A percentile compares a stretch with the other conserved stretches of the same genome.
Evolutionary conservation across 768 basidiomycete species (phyloP).

Genomic region (Sporobolomyces roseus): DNA sequence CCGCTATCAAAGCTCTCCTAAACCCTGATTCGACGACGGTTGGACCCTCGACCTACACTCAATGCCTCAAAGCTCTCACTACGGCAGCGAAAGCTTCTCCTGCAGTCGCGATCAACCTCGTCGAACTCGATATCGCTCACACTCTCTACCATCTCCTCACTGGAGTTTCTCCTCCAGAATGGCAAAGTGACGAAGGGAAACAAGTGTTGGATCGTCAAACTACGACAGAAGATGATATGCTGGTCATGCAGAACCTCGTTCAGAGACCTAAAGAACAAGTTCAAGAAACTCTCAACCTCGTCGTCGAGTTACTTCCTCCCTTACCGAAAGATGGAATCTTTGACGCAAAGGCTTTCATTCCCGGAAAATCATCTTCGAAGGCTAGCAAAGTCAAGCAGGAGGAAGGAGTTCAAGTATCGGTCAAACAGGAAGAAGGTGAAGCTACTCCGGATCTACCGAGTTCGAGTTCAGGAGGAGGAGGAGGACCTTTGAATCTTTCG

Average conservation of each 20-base stretch:
- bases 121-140: constrained; percentile 88
- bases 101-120: constrained; percentile 74
- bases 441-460: constrained; percentile 27
- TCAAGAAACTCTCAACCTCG: constrained; percentile 82
- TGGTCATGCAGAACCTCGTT: constrained; percentile 93
- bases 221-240: constrained; percentile 77
- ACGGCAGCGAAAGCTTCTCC: constrained; percentile 84
- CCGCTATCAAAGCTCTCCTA: constrained; percentile 39
- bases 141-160: constrained; percentile 93
- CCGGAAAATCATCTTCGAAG: constrained; percentile 34
- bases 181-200: constrained; percentile 29
- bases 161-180: constrained; percentile 77
- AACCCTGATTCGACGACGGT: constrained; percentile 40
- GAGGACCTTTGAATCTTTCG: constrained; percentile 2
- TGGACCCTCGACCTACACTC: constrained; percentile 65
- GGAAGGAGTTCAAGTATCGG: neutral
- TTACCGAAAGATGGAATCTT: constrained; percentile 95
- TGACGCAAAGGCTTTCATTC: constrained; percentile 56
- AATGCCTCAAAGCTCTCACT: constrained; percentile 77
- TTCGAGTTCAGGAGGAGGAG: constrained; percentile 13
- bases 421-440: constrained; percentile 42
- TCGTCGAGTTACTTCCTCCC: constrained; percentile 89
- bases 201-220: constrained; percentile 36
- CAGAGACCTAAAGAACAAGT: constrained; percentile 96
- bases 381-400: constrained; percentile 8